Conservation (phyloP, 345 rosid genomes). For the Brassica cretica region DNA sequence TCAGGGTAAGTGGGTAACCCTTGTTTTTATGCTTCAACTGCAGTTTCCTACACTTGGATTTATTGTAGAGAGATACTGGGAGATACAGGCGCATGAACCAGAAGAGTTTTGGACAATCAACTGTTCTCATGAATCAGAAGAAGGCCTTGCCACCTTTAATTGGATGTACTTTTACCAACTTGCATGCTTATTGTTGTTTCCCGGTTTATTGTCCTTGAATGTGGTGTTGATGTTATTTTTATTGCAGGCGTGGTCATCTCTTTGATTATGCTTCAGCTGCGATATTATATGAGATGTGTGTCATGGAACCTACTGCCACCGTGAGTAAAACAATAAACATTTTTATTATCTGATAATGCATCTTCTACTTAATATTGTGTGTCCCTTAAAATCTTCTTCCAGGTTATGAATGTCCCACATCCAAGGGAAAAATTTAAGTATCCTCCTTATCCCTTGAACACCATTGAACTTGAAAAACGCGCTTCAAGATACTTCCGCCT, state of each 20-base stretch:
- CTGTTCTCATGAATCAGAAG: conserved; percentile 80
- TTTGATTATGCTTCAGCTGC: conserved; percentile 83
- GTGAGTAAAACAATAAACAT: conserved; percentile 52
- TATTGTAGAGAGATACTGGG: conserved; percentile 96
- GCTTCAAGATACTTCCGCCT: conserved; percentile 91
- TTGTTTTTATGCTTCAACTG: conserved; percentile 25
- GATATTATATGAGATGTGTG: conserved; percentile 88
- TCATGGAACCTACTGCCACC: conserved; percentile 79
- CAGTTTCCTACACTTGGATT: conserved; percentile 98
- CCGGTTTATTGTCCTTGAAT: conserved; percentile 16
- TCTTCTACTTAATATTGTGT: conserved; percentile 20
- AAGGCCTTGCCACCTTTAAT: conserved; percentile 72
- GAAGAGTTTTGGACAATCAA: conserved; percentile 93
- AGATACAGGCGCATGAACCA: conserved; percentile 91
- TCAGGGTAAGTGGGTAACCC: neutral
- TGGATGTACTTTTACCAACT: conserved; percentile 67
- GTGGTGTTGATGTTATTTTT: conserved; percentile 12
- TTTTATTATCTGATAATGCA: conserved; percentile 16
- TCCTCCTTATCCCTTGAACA: conserved; percentile 94
- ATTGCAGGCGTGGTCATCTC: conserved; percentile 90
- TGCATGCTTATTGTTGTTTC: conserved; percentile 11
- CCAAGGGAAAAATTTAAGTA: conserved; percentile 71
- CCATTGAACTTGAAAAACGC: conserved; percentile 94
- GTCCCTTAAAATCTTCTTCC: neutral
- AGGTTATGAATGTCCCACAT: conserved; percentile 83